These are phyloP conservation scores for Coniochaeta prunicola DNA, from an alignment of 2,329 filamentous ascomycete species.

Conservation along the genomic window DNA sequence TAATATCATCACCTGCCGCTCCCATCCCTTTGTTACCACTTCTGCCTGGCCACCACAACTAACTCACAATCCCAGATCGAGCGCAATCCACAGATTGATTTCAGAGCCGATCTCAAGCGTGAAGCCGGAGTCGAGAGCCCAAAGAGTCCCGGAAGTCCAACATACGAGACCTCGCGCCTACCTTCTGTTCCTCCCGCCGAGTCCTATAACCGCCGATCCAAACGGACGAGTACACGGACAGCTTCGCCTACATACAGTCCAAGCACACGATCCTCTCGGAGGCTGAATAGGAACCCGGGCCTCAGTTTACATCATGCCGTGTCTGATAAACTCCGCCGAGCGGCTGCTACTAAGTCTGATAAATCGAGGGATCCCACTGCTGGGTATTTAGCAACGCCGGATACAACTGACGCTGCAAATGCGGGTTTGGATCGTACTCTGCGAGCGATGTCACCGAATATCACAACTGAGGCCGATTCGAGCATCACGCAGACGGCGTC, in stretches of 20 bases:
- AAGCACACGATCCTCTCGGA: slow-evolving; percentile 23
- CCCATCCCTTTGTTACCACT: not conserved
- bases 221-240: slow-evolving; percentile 22
- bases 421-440: slow-evolving; percentile 24
- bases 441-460: slow-evolving; percentile 31
- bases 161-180: slow-evolving; percentile 10
- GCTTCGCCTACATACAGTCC: slow-evolving; percentile 24
- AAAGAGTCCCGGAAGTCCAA: slow-evolving; percentile 15
- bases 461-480: slow-evolving; percentile 38
- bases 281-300: slow-evolving; percentile 17
- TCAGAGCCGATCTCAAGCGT: slow-evolving; percentile 14
- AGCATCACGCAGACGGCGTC: slow-evolving; percentile 26
- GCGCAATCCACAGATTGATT: not conserved
- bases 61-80: slow-evolving; percentile 7
- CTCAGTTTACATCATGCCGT: slow-evolving; percentile 21
- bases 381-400: slow-evolving; percentile 46
- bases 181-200: slow-evolving; percentile 17
- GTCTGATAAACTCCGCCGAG: slow-evolving; percentile 31
- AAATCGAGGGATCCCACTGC: slow-evolving; percentile 20
- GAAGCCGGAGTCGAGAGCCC: slow-evolving; percentile 24
- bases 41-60: not conserved
- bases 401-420: slow-evolving; percentile 39
- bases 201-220: slow-evolving; percentile 21
- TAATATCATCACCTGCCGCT: not conserved
- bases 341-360: slow-evolving; percentile 20